Base-by-base conservation (phyloP, 2,329 filamentous ascomycete genomes). In the Lachnellula willkommii region DNA sequence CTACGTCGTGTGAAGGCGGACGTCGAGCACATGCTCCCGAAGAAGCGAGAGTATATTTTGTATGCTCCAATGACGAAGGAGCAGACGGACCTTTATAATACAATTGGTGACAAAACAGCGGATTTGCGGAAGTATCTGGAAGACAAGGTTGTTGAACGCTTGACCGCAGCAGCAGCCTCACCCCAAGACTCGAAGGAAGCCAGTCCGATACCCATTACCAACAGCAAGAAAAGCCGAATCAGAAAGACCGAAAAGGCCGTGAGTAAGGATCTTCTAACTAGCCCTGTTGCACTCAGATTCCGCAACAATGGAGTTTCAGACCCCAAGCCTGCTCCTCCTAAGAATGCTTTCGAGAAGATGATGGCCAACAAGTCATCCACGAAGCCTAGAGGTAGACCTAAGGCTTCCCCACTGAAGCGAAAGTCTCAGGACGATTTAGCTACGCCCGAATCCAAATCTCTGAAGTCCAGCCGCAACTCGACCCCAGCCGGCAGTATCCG, bases 1-100 rank as follows among this genome's bases (percentile, higher is more conserved):
- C 77, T 99, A 1, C 83, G 94, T 1, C 81, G 94, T 17, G 82
- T 99, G 60, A 99, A 99, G 72, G 88, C 90, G 0, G 94, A 99
- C 66, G 94, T 99, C 0, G 93, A 95, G 53, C 86, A 86, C 2
- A 83, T 90, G 48, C 78, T 99, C n/a, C 94, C 94, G 0, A 95
- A 93, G 73, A 99, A 99, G 75, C 83, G 94, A 28, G 94, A 99
- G 70, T 99, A 99, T 63, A 89, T 99, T 3, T 75, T 99, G 0
- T 97, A 94, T 66, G 94, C 94, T 0, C 94, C 94, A 0, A 84
- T 99, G 73, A 96, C 91, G 0, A 81, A 85, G 24, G 90, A 94
- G 63, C 94, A 99, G 68, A 90, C 91, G 2, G 93, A 96, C 55
- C 73, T 99, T 0, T 99, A 99, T 68, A 84, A 85, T 50, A 79